phyloP scores from a whole-genome alignment of 2,329 filamentous ascomycete species.

The Pestalotiopsis sp. region DNA sequence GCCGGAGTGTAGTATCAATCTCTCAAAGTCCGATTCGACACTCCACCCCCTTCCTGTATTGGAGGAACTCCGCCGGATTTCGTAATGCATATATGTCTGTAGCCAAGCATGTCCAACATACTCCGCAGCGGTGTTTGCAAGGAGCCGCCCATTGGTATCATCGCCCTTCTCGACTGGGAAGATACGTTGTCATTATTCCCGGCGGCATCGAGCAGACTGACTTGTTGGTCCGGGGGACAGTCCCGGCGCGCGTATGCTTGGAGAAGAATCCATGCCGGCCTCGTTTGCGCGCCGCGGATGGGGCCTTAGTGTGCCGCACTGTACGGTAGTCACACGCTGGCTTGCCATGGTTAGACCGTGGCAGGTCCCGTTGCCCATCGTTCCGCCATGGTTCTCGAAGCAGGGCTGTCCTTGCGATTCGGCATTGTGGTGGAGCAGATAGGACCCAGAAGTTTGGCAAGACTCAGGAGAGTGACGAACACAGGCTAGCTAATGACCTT shows the following conservation, averaged over 20 bases:
- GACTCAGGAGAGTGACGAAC: background rate
- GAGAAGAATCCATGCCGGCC: background rate
- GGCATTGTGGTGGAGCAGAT: background rate
- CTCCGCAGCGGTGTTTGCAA: too few species aligned
- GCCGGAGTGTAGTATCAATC: too few species aligned
- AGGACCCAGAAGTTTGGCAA: background rate
- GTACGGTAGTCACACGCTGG: background rate
- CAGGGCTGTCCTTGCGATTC: background rate
- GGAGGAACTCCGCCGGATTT: too few species aligned
- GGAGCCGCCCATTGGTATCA: too few species aligned
- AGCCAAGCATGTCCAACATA: too few species aligned
- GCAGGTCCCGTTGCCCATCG: background rate
- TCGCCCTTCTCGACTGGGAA: too few species aligned
- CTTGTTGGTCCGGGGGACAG: background rate
- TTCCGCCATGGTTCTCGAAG: background rate
- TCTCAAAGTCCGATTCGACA: too few species aligned
- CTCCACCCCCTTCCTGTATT: too few species aligned
- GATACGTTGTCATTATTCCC: too few species aligned
- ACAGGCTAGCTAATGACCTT: background rate
- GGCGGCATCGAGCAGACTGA: too few species aligned
- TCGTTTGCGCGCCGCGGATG: background rate
- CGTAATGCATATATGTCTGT: too few species aligned
- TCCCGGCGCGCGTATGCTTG: background rate
- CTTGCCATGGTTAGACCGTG: background rate
- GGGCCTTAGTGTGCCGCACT: background rate